phyloP scores from a whole-genome alignment of 176 grass and related monocot genomes.

The Juncus effusus region DNA sequence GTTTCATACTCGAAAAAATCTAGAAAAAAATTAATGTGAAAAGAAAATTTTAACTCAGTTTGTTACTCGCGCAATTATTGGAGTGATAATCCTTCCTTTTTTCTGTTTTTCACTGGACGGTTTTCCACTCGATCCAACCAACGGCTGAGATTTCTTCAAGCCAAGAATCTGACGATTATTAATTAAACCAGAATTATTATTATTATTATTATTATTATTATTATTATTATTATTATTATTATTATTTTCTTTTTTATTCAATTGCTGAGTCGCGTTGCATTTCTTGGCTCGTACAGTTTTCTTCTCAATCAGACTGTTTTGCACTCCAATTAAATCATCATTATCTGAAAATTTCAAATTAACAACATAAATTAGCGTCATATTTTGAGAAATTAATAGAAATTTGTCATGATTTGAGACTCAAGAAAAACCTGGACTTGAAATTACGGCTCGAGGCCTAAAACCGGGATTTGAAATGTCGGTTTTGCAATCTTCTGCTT shows the following conservation, averaged over 20 bases:
- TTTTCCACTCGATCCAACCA: neutral
- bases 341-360: slow-evolving; percentile 34
- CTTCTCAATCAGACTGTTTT: slow-evolving; percentile 31
- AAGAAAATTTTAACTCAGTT: neutral
- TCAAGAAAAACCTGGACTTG: slow-evolving; percentile 37
- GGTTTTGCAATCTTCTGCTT: slow-evolving; percentile 1
- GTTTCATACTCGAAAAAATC: neutral
- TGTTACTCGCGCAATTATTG: neutral
- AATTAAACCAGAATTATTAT: neutral
- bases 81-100: neutral
- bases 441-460: slow-evolving; percentile 38
- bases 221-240: slow-evolving; percentile 13
- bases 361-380: neutral
- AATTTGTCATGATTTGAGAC: neutral
- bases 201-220: neutral
- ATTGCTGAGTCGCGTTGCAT: slow-evolving; percentile 11
- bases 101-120: slow-evolving; percentile 5
- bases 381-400: neutral
- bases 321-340: slow-evolving; percentile 43
- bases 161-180: neutral
- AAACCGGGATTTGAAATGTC: slow-evolving; percentile 25
- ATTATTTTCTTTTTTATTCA: slow-evolving; percentile 1
- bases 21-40: neutral
- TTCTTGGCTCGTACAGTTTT: slow-evolving; percentile 15
- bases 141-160: neutral